Conservation (phyloP, 352 stramenopile species). For the Elongisporangium senticosum region DNA sequence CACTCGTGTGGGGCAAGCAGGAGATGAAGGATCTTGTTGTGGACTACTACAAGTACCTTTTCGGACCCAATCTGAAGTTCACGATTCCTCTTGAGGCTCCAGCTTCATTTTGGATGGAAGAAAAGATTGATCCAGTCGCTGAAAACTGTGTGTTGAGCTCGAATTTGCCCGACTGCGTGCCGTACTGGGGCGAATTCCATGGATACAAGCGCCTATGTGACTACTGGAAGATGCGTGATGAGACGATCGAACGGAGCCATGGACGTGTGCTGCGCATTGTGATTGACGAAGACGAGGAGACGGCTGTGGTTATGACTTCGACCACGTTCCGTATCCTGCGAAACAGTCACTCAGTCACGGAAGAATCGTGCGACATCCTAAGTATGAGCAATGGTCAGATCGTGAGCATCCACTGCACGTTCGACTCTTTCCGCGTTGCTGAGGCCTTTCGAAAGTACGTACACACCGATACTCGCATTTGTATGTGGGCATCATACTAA, state of each 20-base stretch:
- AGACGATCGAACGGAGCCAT: constrained; percentile 79
- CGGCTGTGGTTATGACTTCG: constrained; percentile 85
- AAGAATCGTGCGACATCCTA: constrained; percentile 84
- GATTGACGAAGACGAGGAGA: constrained; percentile 82
- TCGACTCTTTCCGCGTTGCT: constrained; percentile 81
- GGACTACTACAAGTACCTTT: constrained; percentile 79
- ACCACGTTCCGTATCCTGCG: constrained; percentile 82
- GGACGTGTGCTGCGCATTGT: constrained; percentile 78
- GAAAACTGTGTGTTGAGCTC: constrained; percentile 75
- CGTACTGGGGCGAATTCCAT: constrained; percentile 87
- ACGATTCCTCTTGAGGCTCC: constrained; percentile 70
- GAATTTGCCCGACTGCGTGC: constrained; percentile 79
- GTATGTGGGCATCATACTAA: not conserved
- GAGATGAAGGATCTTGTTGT: constrained; percentile 75
- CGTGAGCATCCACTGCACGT: constrained; percentile 84
- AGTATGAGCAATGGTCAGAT: constrained; percentile 69
- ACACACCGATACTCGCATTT: not conserved
- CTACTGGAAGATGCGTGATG: constrained; percentile 86
- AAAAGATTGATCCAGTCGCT: constrained; percentile 72
- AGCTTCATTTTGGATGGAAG: constrained; percentile 80
- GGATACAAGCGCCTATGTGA: constrained; percentile 83
- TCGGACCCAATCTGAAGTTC: constrained; percentile 71
- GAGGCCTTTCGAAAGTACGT: constrained; percentile 84
- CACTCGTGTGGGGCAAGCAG: constrained; percentile 48
- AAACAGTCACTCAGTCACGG: constrained; percentile 82